Evolutionary conservation across 441 rosid genomes (phyloP).

Genomic region (Iberis amara): DNA sequence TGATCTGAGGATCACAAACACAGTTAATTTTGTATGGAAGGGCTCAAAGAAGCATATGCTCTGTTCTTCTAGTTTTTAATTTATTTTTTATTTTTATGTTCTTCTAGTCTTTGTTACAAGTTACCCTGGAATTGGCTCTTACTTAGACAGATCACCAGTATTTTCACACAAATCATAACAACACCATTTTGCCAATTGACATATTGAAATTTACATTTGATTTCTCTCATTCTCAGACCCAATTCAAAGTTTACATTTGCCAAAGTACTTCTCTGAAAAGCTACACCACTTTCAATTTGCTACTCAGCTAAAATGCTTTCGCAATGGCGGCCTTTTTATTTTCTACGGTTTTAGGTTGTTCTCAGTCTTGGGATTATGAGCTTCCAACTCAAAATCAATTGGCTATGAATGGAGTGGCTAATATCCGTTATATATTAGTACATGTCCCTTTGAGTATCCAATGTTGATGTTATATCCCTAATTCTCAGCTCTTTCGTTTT

Average conservation of each 20-base stretch:
- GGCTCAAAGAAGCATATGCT: slow-evolving; percentile 9
- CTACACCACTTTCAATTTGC: slow-evolving; percentile 18
- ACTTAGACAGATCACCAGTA: not conserved
- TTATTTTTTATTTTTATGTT: not conserved
- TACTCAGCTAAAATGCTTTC: slow-evolving; percentile 28
- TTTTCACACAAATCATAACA: not conserved
- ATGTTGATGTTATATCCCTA: too few species aligned
- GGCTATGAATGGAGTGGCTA: too few species aligned
- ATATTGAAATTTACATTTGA: not conserved
- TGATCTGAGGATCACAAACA: slow-evolving; percentile 16
- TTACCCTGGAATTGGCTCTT: not conserved
- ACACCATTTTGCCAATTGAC: not conserved
- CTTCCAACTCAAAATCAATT: too few species aligned
- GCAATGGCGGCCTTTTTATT: slow-evolving; percentile 32
- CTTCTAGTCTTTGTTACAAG: too few species aligned
- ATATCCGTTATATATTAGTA: too few species aligned
- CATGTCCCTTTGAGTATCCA: too few species aligned
- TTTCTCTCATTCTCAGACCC: slow-evolving; percentile 7
- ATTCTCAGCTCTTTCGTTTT: slow-evolving; percentile 45
- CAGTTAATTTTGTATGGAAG: slow-evolving; percentile 25
- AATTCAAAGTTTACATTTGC: slow-evolving; percentile 4
- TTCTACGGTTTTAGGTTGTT: slow-evolving; percentile 31
- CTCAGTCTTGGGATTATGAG: too few species aligned
- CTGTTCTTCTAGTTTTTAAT: slow-evolving; percentile 10
- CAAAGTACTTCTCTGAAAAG: slow-evolving; percentile 15